These are phyloP conservation scores for Fusarium sp. DNA, from an alignment of 2,329 filamentous ascomycete species.

Conservation along the genomic window DNA sequence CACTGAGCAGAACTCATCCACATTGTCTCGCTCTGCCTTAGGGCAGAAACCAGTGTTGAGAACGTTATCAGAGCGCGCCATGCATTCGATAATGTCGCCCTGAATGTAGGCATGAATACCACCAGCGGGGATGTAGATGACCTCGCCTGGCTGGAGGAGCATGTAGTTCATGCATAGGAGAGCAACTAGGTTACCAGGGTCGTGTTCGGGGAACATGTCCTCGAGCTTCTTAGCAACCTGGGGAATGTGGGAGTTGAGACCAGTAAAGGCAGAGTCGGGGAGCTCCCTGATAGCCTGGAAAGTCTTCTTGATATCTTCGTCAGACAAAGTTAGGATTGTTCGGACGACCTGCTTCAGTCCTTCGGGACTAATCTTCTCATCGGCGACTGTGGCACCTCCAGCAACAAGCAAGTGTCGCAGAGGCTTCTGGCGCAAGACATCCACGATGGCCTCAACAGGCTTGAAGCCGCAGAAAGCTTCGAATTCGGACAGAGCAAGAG, in stretches of 20 bases:
- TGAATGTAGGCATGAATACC: constrained; percentile 79
- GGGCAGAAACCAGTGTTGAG: constrained; percentile 81
- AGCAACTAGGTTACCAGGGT: constrained; percentile 76
- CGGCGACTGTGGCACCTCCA: constrained; percentile 25
- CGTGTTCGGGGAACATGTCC: constrained; percentile 70
- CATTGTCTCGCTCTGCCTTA: constrained; percentile 69
- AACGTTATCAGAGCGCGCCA: constrained; percentile 81
- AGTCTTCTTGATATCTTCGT: constrained; percentile 45
- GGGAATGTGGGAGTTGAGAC: constrained; percentile 67
- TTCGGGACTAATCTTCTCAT: constrained; percentile 59
- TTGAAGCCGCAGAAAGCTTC: constrained; percentile 83
- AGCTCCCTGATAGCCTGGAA: constrained; percentile 44
- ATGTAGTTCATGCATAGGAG: constrained; percentile 81
- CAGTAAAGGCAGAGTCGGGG: constrained; percentile 59
- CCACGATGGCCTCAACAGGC: constrained; percentile 68
- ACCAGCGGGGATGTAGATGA: constrained; percentile 77
- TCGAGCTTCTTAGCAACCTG: constrained; percentile 73
- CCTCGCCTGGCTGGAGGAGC: constrained; percentile 71
- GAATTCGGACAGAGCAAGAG: constrained; percentile 75
- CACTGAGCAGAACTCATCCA: constrained; percentile 71
- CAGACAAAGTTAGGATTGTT: constrained; percentile 63
- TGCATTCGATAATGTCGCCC: constrained; percentile 82
- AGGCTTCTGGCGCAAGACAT: constrained; percentile 63
- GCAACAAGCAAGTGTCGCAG: constrained; percentile 37
- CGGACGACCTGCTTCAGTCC: constrained; percentile 65